Base-by-base conservation (phyloP, 306 rosid species). In the Biancaea sappan region DNA sequence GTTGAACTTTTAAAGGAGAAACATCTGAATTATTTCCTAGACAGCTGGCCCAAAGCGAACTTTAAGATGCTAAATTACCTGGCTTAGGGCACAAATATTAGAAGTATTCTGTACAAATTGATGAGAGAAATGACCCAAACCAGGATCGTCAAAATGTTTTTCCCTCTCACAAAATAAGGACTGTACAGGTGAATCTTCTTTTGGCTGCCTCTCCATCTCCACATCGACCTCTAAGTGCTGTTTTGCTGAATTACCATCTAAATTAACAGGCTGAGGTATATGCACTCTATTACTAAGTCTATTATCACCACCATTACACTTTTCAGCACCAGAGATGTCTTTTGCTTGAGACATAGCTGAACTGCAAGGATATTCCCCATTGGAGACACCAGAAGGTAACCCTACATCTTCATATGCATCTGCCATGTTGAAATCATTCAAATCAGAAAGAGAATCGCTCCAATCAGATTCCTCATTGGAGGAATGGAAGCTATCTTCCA, bases 401-500 rank as follows among this genome's bases (percentile, higher is more conserved):
- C 98, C 98, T 69, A 89, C 81, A 77, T 94, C 96, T 81, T 82
- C 91, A 85, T 82, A 91, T 69, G 87, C 88, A 68, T 82, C 91
- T 75, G 71, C 79, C 98, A 94, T 89, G 1, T 35, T 50, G 41
- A 84, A 83, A 85, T 94, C 91, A 82, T 94, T 82, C 89, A 91
- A 84, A 81, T 94, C 94, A 54, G 94, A 88, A 77, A 91, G 92
- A 76, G 92, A 85, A 61, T 94, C 92, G 34, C 76, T 71, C n/a
- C 48, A 59, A 54, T 72, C 87, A 60, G 79, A 73, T 69, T 84
- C 91, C 76, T 81, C 86, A 28, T 44, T 26, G 28, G 80, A 59
- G 69, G 58, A 77, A 70, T 62, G 73, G 32, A 51, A 69, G 75
- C 72, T 74, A 71, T 82, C 86, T 66, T 89, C 88, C 57, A 77